phyloP scores from a whole-genome alignment of 768 basidiomycete species.

The Suillus hirtellus region DNA sequence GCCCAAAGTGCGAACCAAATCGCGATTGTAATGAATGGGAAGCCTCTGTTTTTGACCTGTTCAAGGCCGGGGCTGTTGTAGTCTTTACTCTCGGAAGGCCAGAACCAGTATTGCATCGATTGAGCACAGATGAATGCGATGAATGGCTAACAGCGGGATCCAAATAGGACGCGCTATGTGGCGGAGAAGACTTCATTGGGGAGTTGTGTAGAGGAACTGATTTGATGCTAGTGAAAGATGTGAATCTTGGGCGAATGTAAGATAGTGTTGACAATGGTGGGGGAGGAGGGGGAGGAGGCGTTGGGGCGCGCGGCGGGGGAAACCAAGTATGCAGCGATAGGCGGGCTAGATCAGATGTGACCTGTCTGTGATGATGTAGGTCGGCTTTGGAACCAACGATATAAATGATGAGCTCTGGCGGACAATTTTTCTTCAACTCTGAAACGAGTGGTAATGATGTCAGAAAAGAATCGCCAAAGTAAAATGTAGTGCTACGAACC shows the following conservation, averaged over 20 bases:
- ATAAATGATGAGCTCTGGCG: conserved; percentile 87
- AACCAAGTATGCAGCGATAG: conserved; percentile 86
- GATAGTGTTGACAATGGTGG: conserved; percentile 45
- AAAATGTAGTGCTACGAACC: conserved; percentile 45
- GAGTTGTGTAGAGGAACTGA: conserved; percentile 57
- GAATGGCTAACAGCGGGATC: conserved; percentile 55
- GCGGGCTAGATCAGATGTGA: conserved; percentile 82
- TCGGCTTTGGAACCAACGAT: conserved; percentile 95
- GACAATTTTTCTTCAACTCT: conserved; percentile 91
- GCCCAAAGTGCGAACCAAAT: conserved; percentile 58
- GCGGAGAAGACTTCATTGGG: conserved; percentile 46
- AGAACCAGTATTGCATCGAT: conserved; percentile 52
- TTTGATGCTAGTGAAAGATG: conserved; percentile 50
- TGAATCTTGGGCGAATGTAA: conserved; percentile 37
- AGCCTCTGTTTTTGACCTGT: conserved; percentile 37
- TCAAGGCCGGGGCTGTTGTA: conserved; percentile 38
- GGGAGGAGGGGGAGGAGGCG: conserved; percentile 64
- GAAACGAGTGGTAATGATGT: conserved; percentile 21
- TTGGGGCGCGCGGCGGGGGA: conserved; percentile 71
- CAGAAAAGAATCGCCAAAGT: background rate
- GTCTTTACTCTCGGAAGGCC: conserved; percentile 52
- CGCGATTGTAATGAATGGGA: conserved; percentile 51
- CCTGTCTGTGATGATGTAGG: conserved; percentile 67
- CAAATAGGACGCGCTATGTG: conserved; percentile 61
- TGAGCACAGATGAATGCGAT: conserved; percentile 43